Percentiles rank a stretch among this genome's conserved stretches.
phyloP scores from a whole-genome alignment of 768 basidiomycete genomes.

The Austroboletus eburneus region DNA sequence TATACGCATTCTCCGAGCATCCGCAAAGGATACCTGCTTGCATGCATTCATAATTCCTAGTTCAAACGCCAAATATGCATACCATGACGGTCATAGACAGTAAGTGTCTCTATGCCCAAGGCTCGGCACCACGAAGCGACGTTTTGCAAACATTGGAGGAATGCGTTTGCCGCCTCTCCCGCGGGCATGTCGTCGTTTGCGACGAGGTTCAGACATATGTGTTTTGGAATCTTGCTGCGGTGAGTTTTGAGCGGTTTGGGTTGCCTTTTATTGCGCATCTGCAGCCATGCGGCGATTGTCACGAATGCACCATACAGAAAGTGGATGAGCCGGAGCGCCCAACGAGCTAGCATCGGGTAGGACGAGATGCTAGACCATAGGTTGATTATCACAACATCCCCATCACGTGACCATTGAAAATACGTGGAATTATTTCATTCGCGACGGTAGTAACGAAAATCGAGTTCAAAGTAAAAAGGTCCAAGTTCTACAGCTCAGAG shows the following conservation, averaged over 20 bases:
- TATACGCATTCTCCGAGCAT: conserved; percentile 40
- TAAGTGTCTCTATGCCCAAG: conserved; percentile 60
- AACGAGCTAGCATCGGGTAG: conserved; percentile 37
- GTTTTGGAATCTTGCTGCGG: conserved; percentile 57
- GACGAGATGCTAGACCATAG: too few species aligned
- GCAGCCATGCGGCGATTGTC: conserved; percentile 38
- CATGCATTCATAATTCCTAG: conserved; percentile 5
- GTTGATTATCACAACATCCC: too few species aligned
- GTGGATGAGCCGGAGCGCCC: conserved; percentile 56
- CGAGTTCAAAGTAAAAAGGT: background rate
- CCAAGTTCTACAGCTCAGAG: conserved; percentile 16
- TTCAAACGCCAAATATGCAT: conserved; percentile 20
- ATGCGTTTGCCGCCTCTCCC: conserved; percentile 35
- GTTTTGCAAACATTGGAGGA: conserved; percentile 52
- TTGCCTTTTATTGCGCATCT: conserved; percentile 30
- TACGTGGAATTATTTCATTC: conserved; percentile 9
- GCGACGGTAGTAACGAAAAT: too few species aligned
- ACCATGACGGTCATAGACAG: conserved; percentile 74
- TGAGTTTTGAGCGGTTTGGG: conserved; percentile 49
- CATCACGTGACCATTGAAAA: conserved; percentile 20
- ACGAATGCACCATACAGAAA: conserved; percentile 47
- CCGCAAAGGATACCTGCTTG: conserved; percentile 38
- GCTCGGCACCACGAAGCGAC: conserved; percentile 58
- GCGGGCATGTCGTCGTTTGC: conserved; percentile 35
- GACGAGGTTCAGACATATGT: conserved; percentile 63